phyloP scores from a whole-genome alignment of 2,329 filamentous ascomycete species.

The Aschersonia sp. region DNA sequence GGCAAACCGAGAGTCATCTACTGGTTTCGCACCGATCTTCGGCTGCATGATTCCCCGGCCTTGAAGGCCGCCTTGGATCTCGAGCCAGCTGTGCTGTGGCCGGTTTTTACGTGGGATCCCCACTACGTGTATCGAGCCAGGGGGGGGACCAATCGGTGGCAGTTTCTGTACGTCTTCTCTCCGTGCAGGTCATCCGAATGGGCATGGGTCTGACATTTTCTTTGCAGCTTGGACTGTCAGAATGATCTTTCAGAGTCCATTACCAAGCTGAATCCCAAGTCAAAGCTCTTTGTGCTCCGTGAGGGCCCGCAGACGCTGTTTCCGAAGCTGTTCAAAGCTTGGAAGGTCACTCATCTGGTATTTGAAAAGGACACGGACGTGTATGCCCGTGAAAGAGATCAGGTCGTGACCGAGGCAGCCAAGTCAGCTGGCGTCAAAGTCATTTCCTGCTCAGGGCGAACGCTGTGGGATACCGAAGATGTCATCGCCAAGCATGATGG shows the following conservation, averaged over 20 bases:
- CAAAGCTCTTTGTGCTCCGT: constrained; percentile 56
- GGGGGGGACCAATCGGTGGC: constrained; percentile 59
- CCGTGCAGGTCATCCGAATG: too few relatives aligned
- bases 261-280: constrained; percentile 52
- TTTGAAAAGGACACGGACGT: constrained; percentile 70
- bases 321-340: constrained; percentile 57
- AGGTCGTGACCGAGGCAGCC: constrained; percentile 41
- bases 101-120: constrained; percentile 69
- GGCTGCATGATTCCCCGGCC: constrained; percentile 64
- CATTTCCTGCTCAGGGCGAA: constrained; percentile 48
- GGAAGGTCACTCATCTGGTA: constrained; percentile 61
- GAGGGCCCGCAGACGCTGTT: constrained; percentile 59
- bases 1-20: constrained; percentile 41
- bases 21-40: constrained; percentile 67
- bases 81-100: constrained; percentile 53
- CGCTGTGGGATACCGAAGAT: constrained; percentile 59
- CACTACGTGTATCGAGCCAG: constrained; percentile 63
- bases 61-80: constrained; percentile 57
- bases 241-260: constrained; percentile 53
- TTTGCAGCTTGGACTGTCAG: constrained; percentile 52
- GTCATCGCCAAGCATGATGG: constrained; percentile 49
- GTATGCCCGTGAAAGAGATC: constrained; percentile 52
- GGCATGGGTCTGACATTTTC: background rate
- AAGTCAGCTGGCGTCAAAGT: constrained; percentile 52
- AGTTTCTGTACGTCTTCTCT: constrained; percentile 37